phyloP scores from a whole-genome alignment of 2,329 filamentous ascomycete species.

The Gnomoniopsis smithogilvyi region DNA sequence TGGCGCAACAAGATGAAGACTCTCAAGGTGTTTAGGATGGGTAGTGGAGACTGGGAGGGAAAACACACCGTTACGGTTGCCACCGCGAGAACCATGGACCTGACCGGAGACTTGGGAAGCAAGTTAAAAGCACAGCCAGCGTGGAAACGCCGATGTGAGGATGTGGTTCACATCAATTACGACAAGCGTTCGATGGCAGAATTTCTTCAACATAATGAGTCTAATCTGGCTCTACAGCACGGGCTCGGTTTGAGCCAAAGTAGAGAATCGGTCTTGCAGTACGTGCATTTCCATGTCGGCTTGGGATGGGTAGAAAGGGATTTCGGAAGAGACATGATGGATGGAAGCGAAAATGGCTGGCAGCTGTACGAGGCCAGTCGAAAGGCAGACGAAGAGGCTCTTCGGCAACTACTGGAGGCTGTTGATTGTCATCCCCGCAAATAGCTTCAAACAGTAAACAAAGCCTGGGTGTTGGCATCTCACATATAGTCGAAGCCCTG shows the following conservation, averaged over 20 bases:
- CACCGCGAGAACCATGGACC: background rate
- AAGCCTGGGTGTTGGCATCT: no score
- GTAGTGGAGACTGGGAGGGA: constrained; percentile 2
- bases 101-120: background rate
- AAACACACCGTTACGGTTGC: background rate
- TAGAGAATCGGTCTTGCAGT: constrained; percentile 2
- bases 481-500: background rate
- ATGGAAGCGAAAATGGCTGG: constrained; percentile 3
- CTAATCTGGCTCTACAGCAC: background rate
- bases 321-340: background rate
- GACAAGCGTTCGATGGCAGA: background rate
- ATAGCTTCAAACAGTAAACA: background rate
- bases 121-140: background rate
- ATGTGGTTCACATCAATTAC: constrained; percentile 4
- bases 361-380: background rate
- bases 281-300: background rate
- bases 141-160: background rate
- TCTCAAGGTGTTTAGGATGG: constrained; percentile 9
- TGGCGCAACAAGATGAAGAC: constrained; percentile 5
- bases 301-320: constrained; percentile 5
- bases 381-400: background rate
- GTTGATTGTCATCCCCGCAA: background rate
- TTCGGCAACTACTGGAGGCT: background rate
- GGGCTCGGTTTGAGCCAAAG: background rate
- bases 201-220: background rate